Percentiles rank a stretch among this genome's conserved stretches.
Evolutionary conservation across 2,329 filamentous ascomycete species (phyloP).

Genomic region (Aspergillus neotritici): DNA sequence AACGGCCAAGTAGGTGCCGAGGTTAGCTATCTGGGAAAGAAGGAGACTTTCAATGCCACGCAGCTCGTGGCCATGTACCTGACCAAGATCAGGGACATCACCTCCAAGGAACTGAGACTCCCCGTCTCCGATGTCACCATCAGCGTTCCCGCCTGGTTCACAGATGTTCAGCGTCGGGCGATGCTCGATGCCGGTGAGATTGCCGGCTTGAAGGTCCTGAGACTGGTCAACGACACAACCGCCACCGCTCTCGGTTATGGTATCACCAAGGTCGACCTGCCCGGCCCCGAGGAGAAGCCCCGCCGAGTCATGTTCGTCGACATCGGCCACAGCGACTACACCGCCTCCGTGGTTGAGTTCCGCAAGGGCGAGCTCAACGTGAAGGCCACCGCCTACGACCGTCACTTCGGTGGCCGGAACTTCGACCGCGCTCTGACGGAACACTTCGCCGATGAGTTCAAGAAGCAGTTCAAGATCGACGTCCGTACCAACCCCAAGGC

Average conservation of each 20-base stretch:
- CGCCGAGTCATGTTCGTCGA: conserved; percentile 87
- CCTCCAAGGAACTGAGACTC: conserved; percentile 78
- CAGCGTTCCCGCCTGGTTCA: conserved; percentile 95
- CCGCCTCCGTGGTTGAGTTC: conserved; percentile 90
- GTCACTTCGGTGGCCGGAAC: conserved; percentile 94
- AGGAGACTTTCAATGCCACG: conserved; percentile 89
- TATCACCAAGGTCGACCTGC: conserved; percentile 95
- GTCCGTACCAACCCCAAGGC: conserved; percentile 88
- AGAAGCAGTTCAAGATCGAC: conserved; percentile 96
- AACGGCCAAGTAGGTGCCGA: conserved; percentile 93
- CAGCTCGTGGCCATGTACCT: conserved; percentile 95
- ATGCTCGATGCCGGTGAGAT: conserved; percentile 90
- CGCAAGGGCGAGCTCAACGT: conserved; percentile 93
- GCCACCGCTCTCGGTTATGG: conserved; percentile 93
- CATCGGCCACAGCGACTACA: conserved; percentile 95
- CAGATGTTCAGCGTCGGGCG: conserved; percentile 81
- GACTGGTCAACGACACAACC: conserved; percentile 96
- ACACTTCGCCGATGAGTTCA: conserved; percentile 92
- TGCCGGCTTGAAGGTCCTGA: conserved; percentile 83
- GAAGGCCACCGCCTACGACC: conserved; percentile 86
- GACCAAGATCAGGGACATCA: conserved; percentile 86
- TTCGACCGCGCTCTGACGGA: conserved; percentile 94
- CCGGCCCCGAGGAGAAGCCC: conserved; percentile 81
- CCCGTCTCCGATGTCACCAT: conserved; percentile 91
- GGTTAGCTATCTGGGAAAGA: conserved; percentile 88